Evolutionary conservation across 305 asterid genomes (phyloP), one percentile per base, ranked within the genome.

Genomic region (Solanum aculeatissimum): DNA sequence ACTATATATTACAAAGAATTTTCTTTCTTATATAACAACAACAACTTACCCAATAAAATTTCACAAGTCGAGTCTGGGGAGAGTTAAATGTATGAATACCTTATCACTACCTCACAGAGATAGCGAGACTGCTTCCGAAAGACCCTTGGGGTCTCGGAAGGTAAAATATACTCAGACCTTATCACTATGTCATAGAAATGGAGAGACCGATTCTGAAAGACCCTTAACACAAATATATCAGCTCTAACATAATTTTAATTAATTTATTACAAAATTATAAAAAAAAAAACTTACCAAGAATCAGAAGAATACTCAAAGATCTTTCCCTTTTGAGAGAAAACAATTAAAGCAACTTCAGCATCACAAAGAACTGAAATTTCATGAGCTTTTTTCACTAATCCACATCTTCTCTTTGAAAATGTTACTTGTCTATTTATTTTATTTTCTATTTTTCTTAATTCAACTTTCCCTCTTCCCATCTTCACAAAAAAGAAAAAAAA

Each of bases 401-500:
- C 96, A 82, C 84, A 90, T 71, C 95, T 93, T 86, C 96, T 87
- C 94, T 94, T 93, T 45, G 98, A 93, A 86, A 94, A 94, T 19
- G 96, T 93, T 77, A 94, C 96, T 83, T 93, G 98, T 58, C 95
- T 89, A 87, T 95, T 93, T 62, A 95, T 93, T 92, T 93, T 95
- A 93, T 93, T 93, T 85, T 93, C 98, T 87, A 95, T 93, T 49
- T 94, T 88, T 90, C 89, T 93, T 92, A 95, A 58, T 88, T 93
- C 87, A 16, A 95, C 98, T 88, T 93, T 95, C 29, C 98, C 97
- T 90, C 98, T 93, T 89, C 98, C 98, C 98, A 93, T 83, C 49
- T 78, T 66, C 38, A 80, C 42, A 54, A 57, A 77, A 49, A 7
- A n/a, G 3, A 29, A 32, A 35, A 49, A 15, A 5, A 58, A 19